Evolutionary conservation across 371 early-diverging fungal genomes (phyloP).

Genomic region (Syncephalis fuscata): DNA sequence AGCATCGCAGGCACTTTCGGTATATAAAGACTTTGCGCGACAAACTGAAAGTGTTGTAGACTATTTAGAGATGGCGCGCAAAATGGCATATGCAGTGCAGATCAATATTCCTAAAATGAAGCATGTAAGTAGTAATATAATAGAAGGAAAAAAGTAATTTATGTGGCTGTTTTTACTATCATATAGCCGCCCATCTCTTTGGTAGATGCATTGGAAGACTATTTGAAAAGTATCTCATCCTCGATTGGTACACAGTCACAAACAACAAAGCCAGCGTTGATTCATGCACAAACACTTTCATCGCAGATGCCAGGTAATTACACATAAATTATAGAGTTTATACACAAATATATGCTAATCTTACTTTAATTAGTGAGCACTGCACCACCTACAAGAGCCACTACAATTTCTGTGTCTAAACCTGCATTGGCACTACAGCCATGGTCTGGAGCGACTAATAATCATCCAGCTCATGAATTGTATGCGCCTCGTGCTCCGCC

Average conservation of each 20-base stretch:
- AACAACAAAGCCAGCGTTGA: slow-evolving; percentile 12
- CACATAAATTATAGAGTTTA: not conserved
- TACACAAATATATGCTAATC: not conserved
- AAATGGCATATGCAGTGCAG: slow-evolving; percentile 43
- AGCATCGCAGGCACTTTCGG: slow-evolving; percentile 60
- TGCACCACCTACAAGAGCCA: not conserved
- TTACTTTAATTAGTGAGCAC: not conserved
- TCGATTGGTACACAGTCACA: slow-evolving; percentile 19
- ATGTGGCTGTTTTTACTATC: not conserved
- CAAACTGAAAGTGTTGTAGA: slow-evolving; percentile 64
- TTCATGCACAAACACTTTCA: not conserved
- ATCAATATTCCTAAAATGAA: slow-evolving; percentile 68
- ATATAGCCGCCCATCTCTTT: slow-evolving; percentile 67
- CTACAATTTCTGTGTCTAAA: slow-evolving; percentile 6
- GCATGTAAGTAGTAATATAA: slow-evolving; percentile 33
- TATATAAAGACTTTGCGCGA: slow-evolving; percentile 78
- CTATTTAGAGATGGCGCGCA: slow-evolving; percentile 63
- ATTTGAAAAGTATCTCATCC: no score
- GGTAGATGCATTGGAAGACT: slow-evolving; percentile 73
- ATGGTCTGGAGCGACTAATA: not conserved
- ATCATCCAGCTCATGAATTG: slow-evolving; percentile 6
- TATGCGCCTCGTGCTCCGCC: slow-evolving; percentile 13
- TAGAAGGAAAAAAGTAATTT: not conserved
- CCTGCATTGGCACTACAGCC: slow-evolving; percentile 3
- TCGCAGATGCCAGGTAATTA: no score